These are phyloP conservation scores for Thalassiosira mediterranea DNA, from an alignment of 352 stramenopile species.

Conservation along the genomic window DNA sequence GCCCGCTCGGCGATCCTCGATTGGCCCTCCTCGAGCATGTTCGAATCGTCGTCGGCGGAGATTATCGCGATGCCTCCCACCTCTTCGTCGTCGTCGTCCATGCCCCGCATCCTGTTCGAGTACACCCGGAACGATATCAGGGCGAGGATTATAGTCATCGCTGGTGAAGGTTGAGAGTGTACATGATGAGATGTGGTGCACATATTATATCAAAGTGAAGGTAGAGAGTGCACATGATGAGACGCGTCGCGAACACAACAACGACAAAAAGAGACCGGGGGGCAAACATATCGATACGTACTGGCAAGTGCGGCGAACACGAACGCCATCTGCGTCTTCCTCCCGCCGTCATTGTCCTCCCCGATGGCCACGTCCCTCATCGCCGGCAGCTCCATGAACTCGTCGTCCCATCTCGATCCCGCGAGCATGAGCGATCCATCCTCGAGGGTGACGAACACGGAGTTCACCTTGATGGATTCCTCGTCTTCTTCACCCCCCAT, in stretches of 20 bases:
- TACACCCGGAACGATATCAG: not conserved
- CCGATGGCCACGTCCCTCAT: not conserved
- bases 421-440: slow-evolving; percentile 25
- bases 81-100: not conserved
- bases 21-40: no score
- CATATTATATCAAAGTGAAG: not conserved
- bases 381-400: not conserved
- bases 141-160: not conserved
- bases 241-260: not conserved
- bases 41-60: not conserved
- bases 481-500: not conserved
- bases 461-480: slow-evolving; percentile 33
- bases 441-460: slow-evolving; percentile 35
- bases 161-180: not conserved
- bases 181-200: no score
- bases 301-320: no score
- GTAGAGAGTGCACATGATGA: not conserved
- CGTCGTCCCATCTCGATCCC: slow-evolving; percentile 4
- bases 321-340: no score
- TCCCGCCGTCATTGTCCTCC: not conserved
- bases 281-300: no score
- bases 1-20: not conserved
- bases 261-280: not conserved
- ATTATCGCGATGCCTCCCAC: not conserved
- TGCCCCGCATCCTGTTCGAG: not conserved